Conservation (phyloP, 2,329 filamentous ascomycete species). For the Sporothrix schenckii region DNA sequence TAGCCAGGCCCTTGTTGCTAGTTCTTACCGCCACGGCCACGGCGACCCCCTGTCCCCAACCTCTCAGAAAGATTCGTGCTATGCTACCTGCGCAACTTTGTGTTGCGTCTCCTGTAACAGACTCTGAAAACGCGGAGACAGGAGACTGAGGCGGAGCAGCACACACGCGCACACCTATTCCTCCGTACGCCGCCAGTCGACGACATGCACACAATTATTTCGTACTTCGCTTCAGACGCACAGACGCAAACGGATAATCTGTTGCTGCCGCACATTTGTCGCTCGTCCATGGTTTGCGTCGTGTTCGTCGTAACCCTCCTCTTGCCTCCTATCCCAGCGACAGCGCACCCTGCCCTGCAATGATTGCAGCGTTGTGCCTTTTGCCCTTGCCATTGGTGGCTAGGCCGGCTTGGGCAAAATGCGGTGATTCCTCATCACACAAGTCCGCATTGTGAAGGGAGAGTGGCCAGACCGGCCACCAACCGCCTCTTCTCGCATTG, state of each 20-base stretch:
- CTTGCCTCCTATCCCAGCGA: background rate
- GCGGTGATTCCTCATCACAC: slow-evolving; percentile 23
- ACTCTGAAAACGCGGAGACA: slow-evolving; percentile 17
- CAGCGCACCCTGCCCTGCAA: background rate
- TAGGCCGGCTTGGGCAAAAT: background rate
- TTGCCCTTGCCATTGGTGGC: slow-evolving; percentile 10
- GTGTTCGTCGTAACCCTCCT: background rate
- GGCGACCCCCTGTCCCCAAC: slow-evolving; percentile 7
- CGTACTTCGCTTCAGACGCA: background rate
- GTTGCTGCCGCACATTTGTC: background rate
- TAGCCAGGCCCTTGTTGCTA: too few species aligned
- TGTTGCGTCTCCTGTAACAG: slow-evolving; percentile 19
- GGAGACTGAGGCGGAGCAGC: slow-evolving; percentile 15
- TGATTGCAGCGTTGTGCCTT: background rate
- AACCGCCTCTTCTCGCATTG: slow-evolving; percentile 14
- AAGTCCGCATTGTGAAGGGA: background rate
- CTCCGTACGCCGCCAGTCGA: too few species aligned
- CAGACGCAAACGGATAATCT: slow-evolving; percentile 19
- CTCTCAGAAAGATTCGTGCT: slow-evolving; percentile 14
- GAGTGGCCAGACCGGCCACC: background rate
- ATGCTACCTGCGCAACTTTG: slow-evolving; percentile 4
- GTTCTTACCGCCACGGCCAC: background rate
- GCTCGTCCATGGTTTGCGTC: slow-evolving; percentile 3
- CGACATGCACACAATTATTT: too few species aligned
- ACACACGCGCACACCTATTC: background rate